Evolutionary conservation across 2,329 filamentous ascomycete genomes (phyloP).

Genomic region (Xylariaceae sp.): DNA sequence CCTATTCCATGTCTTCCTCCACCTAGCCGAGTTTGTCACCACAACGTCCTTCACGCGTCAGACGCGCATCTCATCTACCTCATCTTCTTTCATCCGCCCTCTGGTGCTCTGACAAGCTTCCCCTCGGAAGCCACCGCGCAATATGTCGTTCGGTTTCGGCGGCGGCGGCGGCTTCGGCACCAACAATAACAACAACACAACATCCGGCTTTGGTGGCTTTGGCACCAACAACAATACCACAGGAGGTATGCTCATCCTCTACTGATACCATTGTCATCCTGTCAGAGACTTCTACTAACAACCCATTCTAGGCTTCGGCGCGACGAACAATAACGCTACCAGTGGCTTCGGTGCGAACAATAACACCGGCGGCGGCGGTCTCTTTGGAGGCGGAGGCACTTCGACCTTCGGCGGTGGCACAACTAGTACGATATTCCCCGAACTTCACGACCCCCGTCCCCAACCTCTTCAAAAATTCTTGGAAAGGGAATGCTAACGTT

Average conservation of each 20-base stretch:
- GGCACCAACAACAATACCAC: slow-evolving; percentile 41
- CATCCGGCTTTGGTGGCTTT: slow-evolving; percentile 56
- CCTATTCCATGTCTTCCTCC: slow-evolving; percentile 27
- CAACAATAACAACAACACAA: slow-evolving; percentile 49
- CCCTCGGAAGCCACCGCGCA: slow-evolving; percentile 22
- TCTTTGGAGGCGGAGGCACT: slow-evolving; percentile 30
- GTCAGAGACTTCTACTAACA: slow-evolving; percentile 7
- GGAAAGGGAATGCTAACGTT: no score
- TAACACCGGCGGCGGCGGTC: slow-evolving; percentile 29
- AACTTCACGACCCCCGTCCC: neutral
- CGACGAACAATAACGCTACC: slow-evolving; percentile 20
- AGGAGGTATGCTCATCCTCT: slow-evolving; percentile 47
- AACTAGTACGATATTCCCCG: slow-evolving; percentile 35
- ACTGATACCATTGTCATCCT: slow-evolving; percentile 11
- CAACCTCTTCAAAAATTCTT: neutral
- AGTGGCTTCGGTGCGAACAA: slow-evolving; percentile 33
- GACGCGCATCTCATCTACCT: slow-evolving; percentile 23
- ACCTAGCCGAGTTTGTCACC: slow-evolving; percentile 18
- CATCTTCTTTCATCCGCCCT: slow-evolving; percentile 16
- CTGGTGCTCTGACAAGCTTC: slow-evolving; percentile 6
- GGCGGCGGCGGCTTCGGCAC: slow-evolving; percentile 50
- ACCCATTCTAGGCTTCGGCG: slow-evolving; percentile 25
- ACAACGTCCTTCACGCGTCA: slow-evolving; percentile 27
- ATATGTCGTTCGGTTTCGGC: slow-evolving; percentile 55
- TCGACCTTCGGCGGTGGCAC: slow-evolving; percentile 37